phyloP scores from a whole-genome alignment of 306 rosid genomes.

The Acmispon strigosus region DNA sequence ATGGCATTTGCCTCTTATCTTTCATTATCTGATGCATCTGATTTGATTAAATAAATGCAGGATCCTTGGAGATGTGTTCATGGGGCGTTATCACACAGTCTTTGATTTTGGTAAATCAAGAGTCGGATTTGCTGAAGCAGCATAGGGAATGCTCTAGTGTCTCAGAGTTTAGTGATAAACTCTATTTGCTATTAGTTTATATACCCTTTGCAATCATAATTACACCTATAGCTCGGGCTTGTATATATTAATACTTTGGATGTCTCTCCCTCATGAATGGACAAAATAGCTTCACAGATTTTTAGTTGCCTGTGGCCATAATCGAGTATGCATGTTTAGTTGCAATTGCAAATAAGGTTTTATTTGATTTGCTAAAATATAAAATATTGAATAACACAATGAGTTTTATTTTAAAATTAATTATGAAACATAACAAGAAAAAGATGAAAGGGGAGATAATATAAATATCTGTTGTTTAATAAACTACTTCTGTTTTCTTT shows the following conservation, averaged over 20 bases:
- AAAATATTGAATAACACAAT: too few species aligned
- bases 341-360: not conserved
- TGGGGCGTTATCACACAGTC: slow-evolving; percentile 92
- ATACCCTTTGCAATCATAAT: not conserved
- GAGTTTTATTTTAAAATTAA: too few species aligned
- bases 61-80: slow-evolving; percentile 87
- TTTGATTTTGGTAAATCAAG: slow-evolving; percentile 64
- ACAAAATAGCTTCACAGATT: not conserved
- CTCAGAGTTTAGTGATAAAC: not conserved
- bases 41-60: slow-evolving; percentile 34
- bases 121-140: slow-evolving; percentile 90
- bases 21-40: not conserved
- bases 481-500: too few species aligned
- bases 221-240: not conserved
- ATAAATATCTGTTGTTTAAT: too few species aligned
- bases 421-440: too few species aligned
- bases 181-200: not conserved
- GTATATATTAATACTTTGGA: not conserved
- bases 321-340: not conserved
- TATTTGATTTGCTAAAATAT: too few species aligned
- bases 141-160: slow-evolving; percentile 27
- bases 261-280: not conserved
- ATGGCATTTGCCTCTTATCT: not conserved
- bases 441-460: too few species aligned
- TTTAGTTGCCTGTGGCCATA: too few species aligned